A percentile compares a stretch with the other conserved stretches of the same genome.
Evolutionary conservation across 2,329 filamentous ascomycete genomes (phyloP).

Genomic region (Clonostachys rosea): DNA sequence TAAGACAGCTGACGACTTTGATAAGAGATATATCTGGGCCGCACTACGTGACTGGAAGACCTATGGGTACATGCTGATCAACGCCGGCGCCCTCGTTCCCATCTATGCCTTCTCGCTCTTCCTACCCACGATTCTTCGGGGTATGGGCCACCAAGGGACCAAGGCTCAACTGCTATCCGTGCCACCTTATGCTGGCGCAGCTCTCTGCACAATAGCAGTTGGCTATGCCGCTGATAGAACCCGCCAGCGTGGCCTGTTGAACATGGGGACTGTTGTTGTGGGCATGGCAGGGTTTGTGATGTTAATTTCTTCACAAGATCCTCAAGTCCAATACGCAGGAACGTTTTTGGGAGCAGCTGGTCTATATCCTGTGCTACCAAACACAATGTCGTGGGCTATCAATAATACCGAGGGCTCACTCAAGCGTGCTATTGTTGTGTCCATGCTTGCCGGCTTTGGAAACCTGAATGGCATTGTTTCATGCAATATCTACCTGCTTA

Average conservation of each 20-base stretch:
- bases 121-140: slow-evolving; percentile 60
- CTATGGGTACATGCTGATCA: slow-evolving; percentile 53
- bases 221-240: slow-evolving; percentile 51
- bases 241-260: slow-evolving; percentile 42
- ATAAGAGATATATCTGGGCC: slow-evolving; percentile 68
- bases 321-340: slow-evolving; percentile 64
- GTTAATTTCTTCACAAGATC: slow-evolving; percentile 53
- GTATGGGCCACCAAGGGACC: slow-evolving; percentile 51
- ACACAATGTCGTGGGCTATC: slow-evolving; percentile 72
- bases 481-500: slow-evolving; percentile 56
- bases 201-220: slow-evolving; percentile 47
- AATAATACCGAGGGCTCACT: slow-evolving; percentile 68
- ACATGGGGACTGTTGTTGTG: slow-evolving; percentile 60
- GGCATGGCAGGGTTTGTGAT: slow-evolving; percentile 61
- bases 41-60: slow-evolving; percentile 81
- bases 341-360: slow-evolving; percentile 73
- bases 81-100: slow-evolving; percentile 54
- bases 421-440: slow-evolving; percentile 64
- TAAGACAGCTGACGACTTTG: slow-evolving; percentile 63
- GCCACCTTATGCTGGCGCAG: slow-evolving; percentile 55
- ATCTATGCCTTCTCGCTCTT: slow-evolving; percentile 54
- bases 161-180: slow-evolving; percentile 63
- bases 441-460: slow-evolving; percentile 56
- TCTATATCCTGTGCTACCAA: slow-evolving; percentile 76
- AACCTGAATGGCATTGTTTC: slow-evolving; percentile 58